Base-by-base conservation (phyloP, 805 yeast genomes). In the Ogataea angusta region DNA sequence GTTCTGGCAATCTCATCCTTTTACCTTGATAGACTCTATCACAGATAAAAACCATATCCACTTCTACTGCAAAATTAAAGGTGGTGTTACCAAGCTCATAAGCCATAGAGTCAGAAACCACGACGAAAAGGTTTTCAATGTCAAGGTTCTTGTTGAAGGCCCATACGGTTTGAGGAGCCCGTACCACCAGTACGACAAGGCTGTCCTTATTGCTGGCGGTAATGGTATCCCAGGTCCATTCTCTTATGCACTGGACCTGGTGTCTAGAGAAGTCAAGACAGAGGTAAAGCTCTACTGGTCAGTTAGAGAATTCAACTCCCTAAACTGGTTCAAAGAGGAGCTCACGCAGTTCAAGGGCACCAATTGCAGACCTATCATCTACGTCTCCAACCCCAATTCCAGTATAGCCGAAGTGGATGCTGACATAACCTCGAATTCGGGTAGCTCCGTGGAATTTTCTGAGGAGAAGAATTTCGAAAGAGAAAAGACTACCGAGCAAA, bases 201-300 rank as follows among this genome's bases (percentile, higher is more conserved):
- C 80, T 5, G 68, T 82, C 6, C 69, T 81, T 31, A 46, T 84
- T 17, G 83, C 90, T 6, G 90, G 88, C 34, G 91, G 93, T 22
- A 78, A 78, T 39, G 93, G 93, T 39, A 67, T 85, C 37, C 80
- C 91, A 1, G 85, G 80, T 34, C 66, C 72, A 22, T 71, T 62
- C 47, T 64, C 72, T 10, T 76, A 73, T 52, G 70, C 66, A 15
- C 21, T 38, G 30, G 55, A 54, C 16, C 43, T 63, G n/a, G 72
- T 66, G 6, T 16, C 44, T 9, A 41, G 53, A 7, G 57, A 63
- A 29, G 38, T 63, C 2, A 60, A 62, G 31, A 66, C 61, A 17
- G 55, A 59, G 29, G 59, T 70, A 22, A 72, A 74, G 42, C 67
- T 85, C 39, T 62, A 74, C 26, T 87, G 95, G 95, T 70, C 74